Evolutionary conservation across 2,329 filamentous ascomycete species (phyloP).

Genomic region (Cylindrodendrum hubeiense): DNA sequence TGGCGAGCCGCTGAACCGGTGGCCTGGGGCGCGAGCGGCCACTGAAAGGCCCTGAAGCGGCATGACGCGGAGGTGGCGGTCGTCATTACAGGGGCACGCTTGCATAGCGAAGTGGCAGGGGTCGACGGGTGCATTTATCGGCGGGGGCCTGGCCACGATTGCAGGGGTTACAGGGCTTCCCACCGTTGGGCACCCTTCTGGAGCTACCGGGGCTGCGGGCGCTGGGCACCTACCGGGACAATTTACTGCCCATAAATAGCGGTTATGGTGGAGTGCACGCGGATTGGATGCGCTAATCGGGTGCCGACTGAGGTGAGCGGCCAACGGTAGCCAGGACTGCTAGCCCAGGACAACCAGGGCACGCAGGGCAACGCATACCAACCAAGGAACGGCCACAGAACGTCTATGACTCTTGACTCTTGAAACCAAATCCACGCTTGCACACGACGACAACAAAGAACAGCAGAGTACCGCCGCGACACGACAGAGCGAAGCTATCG

Average conservation of each 20-base stretch:
- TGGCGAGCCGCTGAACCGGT: background rate
- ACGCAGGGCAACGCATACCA: constrained; percentile 23
- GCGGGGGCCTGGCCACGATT: background rate
- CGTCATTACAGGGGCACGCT: constrained; percentile 5
- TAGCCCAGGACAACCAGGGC: background rate
- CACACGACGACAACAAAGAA: background rate
- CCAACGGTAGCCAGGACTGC: background rate
- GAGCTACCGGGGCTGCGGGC: background rate
- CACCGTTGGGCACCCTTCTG: constrained; percentile 21
- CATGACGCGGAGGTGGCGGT: constrained; percentile 6
- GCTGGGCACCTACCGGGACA: background rate
- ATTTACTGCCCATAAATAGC: background rate
- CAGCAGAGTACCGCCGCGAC: background rate
- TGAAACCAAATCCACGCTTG: constrained; percentile 10
- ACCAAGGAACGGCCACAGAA: constrained; percentile 11
- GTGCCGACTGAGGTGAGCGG: constrained; percentile 9
- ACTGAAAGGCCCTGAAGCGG: background rate
- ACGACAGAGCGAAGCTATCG: background rate
- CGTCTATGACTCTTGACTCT: constrained; percentile 20
- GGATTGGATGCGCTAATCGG: constrained; percentile 19
- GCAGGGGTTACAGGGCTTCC: background rate
- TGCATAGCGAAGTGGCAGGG: constrained; percentile 2
- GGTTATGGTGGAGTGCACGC: constrained; percentile 1
- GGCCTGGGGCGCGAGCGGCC: background rate
- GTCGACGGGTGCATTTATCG: background rate